Base-by-base conservation (phyloP, 202 grass and related monocot species). In the Zizania palustris region DNA sequence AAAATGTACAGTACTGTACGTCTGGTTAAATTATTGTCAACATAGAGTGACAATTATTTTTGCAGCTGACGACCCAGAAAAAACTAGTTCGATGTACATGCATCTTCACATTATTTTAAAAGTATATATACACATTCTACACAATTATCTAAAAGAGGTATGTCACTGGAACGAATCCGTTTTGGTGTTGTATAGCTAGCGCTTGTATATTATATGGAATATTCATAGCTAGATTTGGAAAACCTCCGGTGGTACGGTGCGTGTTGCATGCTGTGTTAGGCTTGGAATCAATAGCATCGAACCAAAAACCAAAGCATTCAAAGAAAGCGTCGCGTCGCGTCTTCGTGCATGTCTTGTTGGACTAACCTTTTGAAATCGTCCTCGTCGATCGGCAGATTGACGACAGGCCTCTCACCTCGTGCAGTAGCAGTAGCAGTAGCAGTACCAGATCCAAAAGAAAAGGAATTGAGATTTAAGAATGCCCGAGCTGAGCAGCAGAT, bases 211-310 rank as follows among this genome's bases (percentile, higher is more conserved):
- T 7, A 19, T 16, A 0, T 55, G n/a, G 51, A 55, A n/a, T n/a
- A n/a, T 55, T 3, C 51, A 55, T 55, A 55, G n/a, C n/a, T 54
- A 54, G 50, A 54, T 54, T 54, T 54, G 50, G 50, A 53, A 55
- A 53, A 55, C 51, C n/a, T 55, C 51, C 51, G 7, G 51, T 55
- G n/a, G 0, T 55, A 55, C 0, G n/a, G 0, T 55, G 20, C 0
- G 51, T 55, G n/a, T 20, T 28, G 28, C 28, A 1, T 28, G 28
- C 28, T 28, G 28, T 28, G 28, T 28, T 55, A 20, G 51, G 9
- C n/a, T 55, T 19, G n/a, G 51, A 55, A 55, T n/a, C n/a, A n/a
- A n/a, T 55, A 55, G n/a, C 51, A 55, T 55, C 15, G 9, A 20
- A 20, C 7, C 0, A 9, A 55, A 16, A 55, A 19, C 9, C 6